These are phyloP conservation scores for Ilyonectria sp. DNA, from an alignment of 2,329 filamentous ascomycete genomes.

Conservation along the genomic window DNA sequence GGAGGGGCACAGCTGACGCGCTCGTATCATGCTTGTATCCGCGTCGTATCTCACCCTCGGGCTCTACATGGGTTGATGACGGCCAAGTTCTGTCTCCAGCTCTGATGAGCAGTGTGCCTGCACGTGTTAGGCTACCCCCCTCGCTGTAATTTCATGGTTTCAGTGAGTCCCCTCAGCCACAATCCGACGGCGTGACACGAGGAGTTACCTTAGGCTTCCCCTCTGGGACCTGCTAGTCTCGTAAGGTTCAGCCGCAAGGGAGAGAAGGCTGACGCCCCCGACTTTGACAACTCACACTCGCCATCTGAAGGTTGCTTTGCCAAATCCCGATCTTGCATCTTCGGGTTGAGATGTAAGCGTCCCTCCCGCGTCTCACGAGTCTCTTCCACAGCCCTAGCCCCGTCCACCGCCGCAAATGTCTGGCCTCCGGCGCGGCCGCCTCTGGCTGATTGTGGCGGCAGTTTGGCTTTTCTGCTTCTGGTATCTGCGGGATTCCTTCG, in stretches of 20 bases:
- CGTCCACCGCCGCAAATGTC: constrained; percentile 18
- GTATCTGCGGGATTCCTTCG: constrained; percentile 44
- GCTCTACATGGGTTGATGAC: background rate
- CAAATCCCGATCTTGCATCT: constrained; percentile 21
- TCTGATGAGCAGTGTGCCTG: constrained; percentile 16
- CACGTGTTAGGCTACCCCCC: constrained; percentile 14
- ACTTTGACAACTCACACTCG: constrained; percentile 20
- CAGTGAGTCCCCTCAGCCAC: constrained; percentile 22
- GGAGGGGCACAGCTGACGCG: constrained; percentile 22
- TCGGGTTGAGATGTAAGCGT: constrained; percentile 30
- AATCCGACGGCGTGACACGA: constrained; percentile 1
- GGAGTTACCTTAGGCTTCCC: constrained; percentile 12
- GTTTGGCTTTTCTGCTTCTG: constrained; percentile 46
- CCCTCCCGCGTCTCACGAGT: constrained; percentile 13
- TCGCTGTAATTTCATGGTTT: constrained; percentile 20
- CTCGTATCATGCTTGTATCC: constrained; percentile 16
- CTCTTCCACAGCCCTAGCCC: constrained; percentile 14
- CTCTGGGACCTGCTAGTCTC: constrained; percentile 18
- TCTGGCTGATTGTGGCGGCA: constrained; percentile 43
- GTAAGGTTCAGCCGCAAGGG: constrained; percentile 14
- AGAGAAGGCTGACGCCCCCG: constrained; percentile 22
- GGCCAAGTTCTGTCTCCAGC: constrained; percentile 1
- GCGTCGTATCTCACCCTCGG: background rate
- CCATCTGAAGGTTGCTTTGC: constrained; percentile 15
- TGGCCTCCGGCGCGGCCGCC: constrained; percentile 43